Conservation (phyloP, 1,284 basidiomycete genomes). For the Ceratobasidium sp. region DNA sequence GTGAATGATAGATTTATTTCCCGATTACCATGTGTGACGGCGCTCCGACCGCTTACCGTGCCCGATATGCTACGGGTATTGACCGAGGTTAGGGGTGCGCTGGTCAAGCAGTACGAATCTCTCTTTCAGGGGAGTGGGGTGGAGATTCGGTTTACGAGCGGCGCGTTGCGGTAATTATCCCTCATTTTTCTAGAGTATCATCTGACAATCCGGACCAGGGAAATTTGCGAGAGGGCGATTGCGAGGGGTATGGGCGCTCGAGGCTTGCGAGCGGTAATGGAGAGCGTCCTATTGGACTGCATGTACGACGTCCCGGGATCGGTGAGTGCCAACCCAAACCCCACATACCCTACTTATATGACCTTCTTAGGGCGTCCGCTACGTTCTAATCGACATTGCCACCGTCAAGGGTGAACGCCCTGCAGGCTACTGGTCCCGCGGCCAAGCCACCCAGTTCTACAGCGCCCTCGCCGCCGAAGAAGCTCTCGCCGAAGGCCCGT, state of each 20-base stretch:
- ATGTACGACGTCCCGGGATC: conserved; percentile 83
- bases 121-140: conserved; percentile 82
- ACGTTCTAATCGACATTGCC: conserved; percentile 65
- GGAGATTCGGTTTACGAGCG: conserved; percentile 80
- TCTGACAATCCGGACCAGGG: conserved; percentile 45
- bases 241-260: conserved; percentile 88
- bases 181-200: conserved; percentile 38
- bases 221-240: conserved; percentile 78
- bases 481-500: conserved; percentile 35
- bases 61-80: conserved; percentile 86
- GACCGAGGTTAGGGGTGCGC: conserved; percentile 88
- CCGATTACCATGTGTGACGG: conserved; percentile 85
- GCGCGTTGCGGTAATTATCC: conserved; percentile 58
- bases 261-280: conserved; percentile 87
- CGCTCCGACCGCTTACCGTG: conserved; percentile 73
- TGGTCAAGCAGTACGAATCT: conserved; percentile 87
- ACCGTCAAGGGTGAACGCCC: conserved; percentile 59
- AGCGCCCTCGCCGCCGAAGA: conserved; percentile 63
- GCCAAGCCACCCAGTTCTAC: conserved; percentile 61
- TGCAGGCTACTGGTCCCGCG: conserved; percentile 67
- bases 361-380: conserved; percentile 58
- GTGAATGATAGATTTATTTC: conserved; percentile 67
- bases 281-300: conserved; percentile 76
- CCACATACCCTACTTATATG: conserved; percentile 28
- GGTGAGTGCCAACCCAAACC: conserved; percentile 62